Evolutionary conservation across 768 basidiomycete genomes (phyloP).

Genomic region (Pleurotus djamor): DNA sequence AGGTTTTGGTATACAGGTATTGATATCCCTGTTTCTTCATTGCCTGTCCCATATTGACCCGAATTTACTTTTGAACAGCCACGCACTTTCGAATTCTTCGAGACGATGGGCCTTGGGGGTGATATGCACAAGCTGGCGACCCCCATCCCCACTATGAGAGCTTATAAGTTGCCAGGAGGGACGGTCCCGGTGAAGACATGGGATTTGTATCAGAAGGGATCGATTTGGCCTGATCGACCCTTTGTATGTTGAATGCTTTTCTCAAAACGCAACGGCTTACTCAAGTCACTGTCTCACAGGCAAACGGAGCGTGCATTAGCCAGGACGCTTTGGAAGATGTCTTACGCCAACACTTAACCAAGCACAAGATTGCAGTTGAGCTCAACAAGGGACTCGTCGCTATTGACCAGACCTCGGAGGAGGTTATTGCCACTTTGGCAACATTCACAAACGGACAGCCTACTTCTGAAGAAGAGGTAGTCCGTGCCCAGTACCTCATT

Average conservation of each 20-base stretch:
- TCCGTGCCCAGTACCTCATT: slow-evolving; percentile 12
- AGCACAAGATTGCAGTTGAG: slow-evolving; percentile 16
- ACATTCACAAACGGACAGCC: slow-evolving; percentile 9
- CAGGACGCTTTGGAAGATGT: slow-evolving; percentile 15
- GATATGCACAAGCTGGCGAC: slow-evolving; percentile 15
- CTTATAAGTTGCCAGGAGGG: slow-evolving; percentile 22
- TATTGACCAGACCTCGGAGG: slow-evolving; percentile 12
- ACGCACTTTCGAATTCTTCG: slow-evolving; percentile 20
- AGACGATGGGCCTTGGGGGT: slow-evolving; percentile 16
- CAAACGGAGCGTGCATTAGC: slow-evolving; percentile 15
- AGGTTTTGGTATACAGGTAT: slow-evolving; percentile 18
- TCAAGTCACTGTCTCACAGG: slow-evolving; percentile 3
- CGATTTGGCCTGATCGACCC: slow-evolving; percentile 18
- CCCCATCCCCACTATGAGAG: slow-evolving; percentile 20
- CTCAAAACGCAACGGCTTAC: background rate
- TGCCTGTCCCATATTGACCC: background rate
- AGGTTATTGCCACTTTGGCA: slow-evolving; percentile 12
- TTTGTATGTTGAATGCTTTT: slow-evolving; percentile 7
- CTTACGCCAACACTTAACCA: slow-evolving; percentile 13
- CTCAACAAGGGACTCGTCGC: slow-evolving; percentile 12
- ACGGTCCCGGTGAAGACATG: slow-evolving; percentile 19
- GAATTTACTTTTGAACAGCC: slow-evolving; percentile 12
- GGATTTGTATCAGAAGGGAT: slow-evolving; percentile 18
- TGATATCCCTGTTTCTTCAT: background rate
- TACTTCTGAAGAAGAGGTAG: slow-evolving; percentile 9